These are phyloP conservation scores for Penicillium lividum DNA, from an alignment of 495 filamentous ascomycete species.

Conservation along the genomic window DNA sequence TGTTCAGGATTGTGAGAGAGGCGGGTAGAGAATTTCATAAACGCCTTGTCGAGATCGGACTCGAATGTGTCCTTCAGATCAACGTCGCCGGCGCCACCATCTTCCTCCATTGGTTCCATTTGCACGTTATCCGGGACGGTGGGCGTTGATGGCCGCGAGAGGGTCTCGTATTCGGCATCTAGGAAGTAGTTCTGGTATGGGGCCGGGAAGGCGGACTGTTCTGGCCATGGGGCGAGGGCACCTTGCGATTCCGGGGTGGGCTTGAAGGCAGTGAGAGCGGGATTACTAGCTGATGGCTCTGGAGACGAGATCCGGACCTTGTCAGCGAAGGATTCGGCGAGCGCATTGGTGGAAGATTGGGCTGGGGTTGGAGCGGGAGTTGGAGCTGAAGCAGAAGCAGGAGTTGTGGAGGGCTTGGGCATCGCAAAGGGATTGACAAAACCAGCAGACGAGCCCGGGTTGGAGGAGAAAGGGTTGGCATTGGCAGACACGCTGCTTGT, in stretches of 20 bases:
- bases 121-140: slow-evolving; percentile 50
- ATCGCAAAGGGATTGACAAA: slow-evolving; percentile 51
- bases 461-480: slow-evolving; percentile 59
- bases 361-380: neutral
- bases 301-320: slow-evolving; percentile 57
- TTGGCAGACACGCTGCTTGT: slow-evolving; percentile 48
- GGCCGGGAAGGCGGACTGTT: slow-evolving; percentile 58
- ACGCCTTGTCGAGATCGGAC: slow-evolving; percentile 78
- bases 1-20: slow-evolving; percentile 92
- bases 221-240: slow-evolving; percentile 69
- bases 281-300: slow-evolving; percentile 7
- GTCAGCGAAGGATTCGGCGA: slow-evolving; percentile 74
- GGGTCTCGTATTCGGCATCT: slow-evolving; percentile 89
- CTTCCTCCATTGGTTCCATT: slow-evolving; percentile 58
- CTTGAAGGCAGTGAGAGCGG: slow-evolving; percentile 38
- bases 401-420: slow-evolving; percentile 36
- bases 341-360: slow-evolving; percentile 26
- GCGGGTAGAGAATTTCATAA: slow-evolving; percentile 86
- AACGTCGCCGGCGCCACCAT: slow-evolving; percentile 44
- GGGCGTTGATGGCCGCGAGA: slow-evolving; percentile 53
- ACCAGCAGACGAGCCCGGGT: slow-evolving; percentile 20
- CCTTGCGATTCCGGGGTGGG: slow-evolving; percentile 34
- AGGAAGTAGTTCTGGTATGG: slow-evolving; percentile 79
- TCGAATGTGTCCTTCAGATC: slow-evolving; percentile 85
- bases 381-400: slow-evolving; percentile 7